phyloP scores from a whole-genome alignment of 129 eudicot genomes.

The Lactuca sativa region DNA sequence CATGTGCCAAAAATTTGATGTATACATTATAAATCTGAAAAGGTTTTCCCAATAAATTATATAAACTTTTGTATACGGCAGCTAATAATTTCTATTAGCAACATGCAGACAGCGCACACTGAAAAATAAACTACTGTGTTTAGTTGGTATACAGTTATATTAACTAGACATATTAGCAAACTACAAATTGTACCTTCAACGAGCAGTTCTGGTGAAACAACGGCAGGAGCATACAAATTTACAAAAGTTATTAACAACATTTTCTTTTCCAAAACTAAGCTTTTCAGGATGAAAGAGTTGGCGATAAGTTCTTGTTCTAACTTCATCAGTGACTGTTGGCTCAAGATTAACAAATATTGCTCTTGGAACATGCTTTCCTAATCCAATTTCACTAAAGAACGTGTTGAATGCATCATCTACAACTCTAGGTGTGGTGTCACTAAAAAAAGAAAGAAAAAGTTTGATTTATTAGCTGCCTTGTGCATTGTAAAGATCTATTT shows the following conservation, averaged over 20 bases:
- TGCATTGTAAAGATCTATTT: not conserved
- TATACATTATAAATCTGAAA: too few species aligned
- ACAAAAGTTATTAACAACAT: conserved; percentile 95
- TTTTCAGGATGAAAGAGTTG: conserved; percentile 99
- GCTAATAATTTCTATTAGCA: too few species aligned
- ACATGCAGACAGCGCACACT: too few species aligned
- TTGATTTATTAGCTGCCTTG: not conserved
- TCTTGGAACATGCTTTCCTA: conserved; percentile 97
- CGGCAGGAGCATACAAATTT: too few species aligned
- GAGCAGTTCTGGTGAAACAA: too few species aligned
- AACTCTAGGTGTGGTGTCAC: conserved; percentile 72
- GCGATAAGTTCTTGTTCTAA: conserved; percentile 88
- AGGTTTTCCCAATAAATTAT: too few species aligned
- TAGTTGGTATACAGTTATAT: too few species aligned
- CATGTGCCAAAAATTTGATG: too few species aligned
- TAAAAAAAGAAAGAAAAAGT: conserved; percentile 30
- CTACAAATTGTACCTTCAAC: too few species aligned
- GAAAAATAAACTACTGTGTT: too few species aligned
- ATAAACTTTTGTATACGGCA: too few species aligned
- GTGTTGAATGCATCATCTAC: conserved; percentile 94
- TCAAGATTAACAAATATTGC: conserved; percentile 94
- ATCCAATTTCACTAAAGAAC: conserved; percentile 87
- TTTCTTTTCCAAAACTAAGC: conserved; percentile 96
- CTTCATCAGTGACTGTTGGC: conserved; percentile 94
- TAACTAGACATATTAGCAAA: too few species aligned